phyloP scores from a whole-genome alignment of 331 rosid genomes.

The Quercus phellos region DNA sequence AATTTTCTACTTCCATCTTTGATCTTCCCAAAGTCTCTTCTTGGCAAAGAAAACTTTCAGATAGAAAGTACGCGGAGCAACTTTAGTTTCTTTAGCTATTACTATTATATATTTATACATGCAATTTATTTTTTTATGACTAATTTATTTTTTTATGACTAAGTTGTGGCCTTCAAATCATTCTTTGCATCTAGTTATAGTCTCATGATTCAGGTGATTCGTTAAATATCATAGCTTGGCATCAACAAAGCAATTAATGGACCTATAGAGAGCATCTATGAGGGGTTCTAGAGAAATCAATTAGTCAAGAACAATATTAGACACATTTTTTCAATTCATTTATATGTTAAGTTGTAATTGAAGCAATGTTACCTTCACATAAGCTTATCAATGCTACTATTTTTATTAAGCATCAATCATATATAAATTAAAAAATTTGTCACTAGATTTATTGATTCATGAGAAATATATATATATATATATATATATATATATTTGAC shows the following conservation, averaged over 20 bases:
- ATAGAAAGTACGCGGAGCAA: slow-evolving; percentile 29
- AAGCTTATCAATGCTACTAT: too few relatives aligned
- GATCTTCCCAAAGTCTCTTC: slow-evolving; percentile 11
- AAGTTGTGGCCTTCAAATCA: neutral
- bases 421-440: too few relatives aligned
- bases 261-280: too few relatives aligned
- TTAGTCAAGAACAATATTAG: too few relatives aligned
- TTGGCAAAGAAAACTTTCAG: slow-evolving; percentile 25
- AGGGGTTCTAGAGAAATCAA: too few relatives aligned
- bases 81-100: slow-evolving; percentile 30
- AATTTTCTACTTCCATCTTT: slow-evolving; percentile 20
- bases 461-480: too few relatives aligned
- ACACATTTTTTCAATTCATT: too few relatives aligned
- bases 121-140: neutral
- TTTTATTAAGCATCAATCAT: too few relatives aligned
- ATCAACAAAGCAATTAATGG: neutral
- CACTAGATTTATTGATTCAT: too few relatives aligned
- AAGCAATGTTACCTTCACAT: too few relatives aligned
- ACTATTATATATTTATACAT: neutral
- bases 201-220: neutral
- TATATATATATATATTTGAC: too few relatives aligned
- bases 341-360: too few relatives aligned
- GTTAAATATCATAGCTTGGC: neutral
- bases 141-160: neutral
- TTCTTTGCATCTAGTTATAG: neutral